Evolutionary conservation across 1,139 yeast genomes (phyloP), one percentile per base, ranked within the genome.

Genomic region (Taphrina flavorubra): DNA sequence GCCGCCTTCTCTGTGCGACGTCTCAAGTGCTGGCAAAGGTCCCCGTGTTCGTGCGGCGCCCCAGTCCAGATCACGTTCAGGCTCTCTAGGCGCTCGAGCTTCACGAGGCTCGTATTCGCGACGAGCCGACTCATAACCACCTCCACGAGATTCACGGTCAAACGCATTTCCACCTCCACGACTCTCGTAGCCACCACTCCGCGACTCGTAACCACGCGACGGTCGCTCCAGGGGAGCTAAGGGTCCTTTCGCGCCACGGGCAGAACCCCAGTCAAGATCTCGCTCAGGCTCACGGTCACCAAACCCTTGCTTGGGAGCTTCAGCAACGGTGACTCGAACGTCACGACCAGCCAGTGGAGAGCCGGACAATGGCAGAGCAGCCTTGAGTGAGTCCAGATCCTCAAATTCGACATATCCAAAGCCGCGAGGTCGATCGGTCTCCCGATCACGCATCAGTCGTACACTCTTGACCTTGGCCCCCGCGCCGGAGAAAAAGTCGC

Each of bases 311-410:
- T 59, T 82, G 80, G 85, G 87, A 72, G 96, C 96, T 70, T 96
- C 97, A 65, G 98, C 97, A 70, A 94, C 98, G 73, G 87, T 86
- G 69, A 95, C 90, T 74, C 86, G 90, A 72, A 91, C 85, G 75
- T 86, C 86, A 81, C 97, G 87, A 69, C 92, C 95, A 71, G 84
- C 84, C 75, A 90, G 82, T 72, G 85, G 87, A 69, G 86, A 78
- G 74, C 86, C 86, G 71, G 87, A 84, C 75, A 89, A 84, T 66
- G 82, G 81, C 75, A 92, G 82, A 5, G 95, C 88, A 74, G 85
- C 86, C 76, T 87, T 92, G 75, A 92, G 84, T 51, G 85, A 82
- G 42, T 83, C 87, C 77, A 88, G 85, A 73, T 86, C 86, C 56
- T 79, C 79, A 76, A 92, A 89, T 68, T 96, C 91, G 72, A 94